Evolutionary conservation across 1,139 yeast genomes (phyloP), one percentile per base, ranked within the genome.

Genomic region (Candida labiduridarum): DNA sequence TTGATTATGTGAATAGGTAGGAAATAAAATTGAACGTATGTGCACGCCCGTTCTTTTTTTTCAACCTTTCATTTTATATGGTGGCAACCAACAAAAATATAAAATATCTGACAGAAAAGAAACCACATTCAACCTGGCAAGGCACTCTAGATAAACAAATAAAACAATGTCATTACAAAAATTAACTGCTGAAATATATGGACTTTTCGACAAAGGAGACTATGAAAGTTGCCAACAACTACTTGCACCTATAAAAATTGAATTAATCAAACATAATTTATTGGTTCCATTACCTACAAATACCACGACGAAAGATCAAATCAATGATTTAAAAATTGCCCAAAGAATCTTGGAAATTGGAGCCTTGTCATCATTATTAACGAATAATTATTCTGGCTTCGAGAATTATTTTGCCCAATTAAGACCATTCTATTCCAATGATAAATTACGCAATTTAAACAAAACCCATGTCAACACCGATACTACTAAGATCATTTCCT

Each of bases 261-360:
- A 87, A 64, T 76, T 91, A 59, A 85, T 95, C 59, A 85, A 88
- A 63, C 85, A 86, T 59, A 83, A 87, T 55, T 72, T 94, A 45
- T 79, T 94, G 54, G 83, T 91, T 41, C 97, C 97, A n/a, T 68
- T 80, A 45, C 56, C 72, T 3, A 51, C 68, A 44, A 70, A 68
- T 50, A 66, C 77, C 29, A 62, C 66, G 51, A 68, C 68, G 56
- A 68, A 59, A 59, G 81, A 72, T 64, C 74, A 67, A 65, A 65
- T 84, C 47, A 82, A 82, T 53, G 98, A 92, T 69, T 77, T 90
- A 56, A 77, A 80, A 55, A 88, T 91, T 45, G 84, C 96, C 10
- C 85, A 95, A 61, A 82, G 87, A 48, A 87, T 92, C 47, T 74
- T 94, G 48, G 98, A 92, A 67, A 84, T 91, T 54, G 97, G 96